phyloP scores from a whole-genome alignment of 1,284 basidiomycete species.

The Trametes hirsuta region DNA sequence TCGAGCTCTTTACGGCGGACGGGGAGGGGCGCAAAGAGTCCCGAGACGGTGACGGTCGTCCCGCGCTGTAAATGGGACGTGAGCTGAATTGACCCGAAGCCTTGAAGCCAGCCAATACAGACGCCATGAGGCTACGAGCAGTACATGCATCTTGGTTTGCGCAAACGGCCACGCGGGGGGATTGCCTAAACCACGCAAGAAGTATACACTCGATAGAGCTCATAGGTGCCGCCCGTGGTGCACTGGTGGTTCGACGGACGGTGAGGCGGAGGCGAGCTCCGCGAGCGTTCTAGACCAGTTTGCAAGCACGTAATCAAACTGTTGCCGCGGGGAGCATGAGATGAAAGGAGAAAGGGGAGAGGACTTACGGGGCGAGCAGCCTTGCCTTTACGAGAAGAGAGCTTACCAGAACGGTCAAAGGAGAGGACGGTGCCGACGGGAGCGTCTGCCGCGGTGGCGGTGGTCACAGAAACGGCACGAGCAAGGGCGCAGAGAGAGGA shows the following conservation, averaged over 20 bases:
- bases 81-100: neutral
- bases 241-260: too few relatives aligned
- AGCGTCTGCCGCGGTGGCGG: conserved; percentile 69
- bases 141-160: too few relatives aligned
- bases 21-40: conserved; percentile 83
- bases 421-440: conserved; percentile 83
- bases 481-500: conserved; percentile 91
- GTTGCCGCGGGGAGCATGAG: neutral
- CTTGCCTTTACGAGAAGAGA: conserved; percentile 53
- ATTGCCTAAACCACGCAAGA: too few relatives aligned
- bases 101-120: neutral
- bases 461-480: conserved; percentile 71
- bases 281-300: too few relatives aligned
- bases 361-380: conserved; percentile 73
- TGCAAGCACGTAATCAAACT: too few relatives aligned
- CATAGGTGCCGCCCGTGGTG: too few relatives aligned
- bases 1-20: conserved; percentile 94
- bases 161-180: too few relatives aligned
- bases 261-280: too few relatives aligned
- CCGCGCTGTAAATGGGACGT: conserved; percentile 61
- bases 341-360: neutral
- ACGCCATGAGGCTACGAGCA: too few relatives aligned
- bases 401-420: conserved; percentile 66
- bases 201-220: too few relatives aligned
- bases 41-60: conserved; percentile 79